Conservation (phyloP, 1,139 yeast genomes). For the Spathaspora jeffriesii region DNA sequence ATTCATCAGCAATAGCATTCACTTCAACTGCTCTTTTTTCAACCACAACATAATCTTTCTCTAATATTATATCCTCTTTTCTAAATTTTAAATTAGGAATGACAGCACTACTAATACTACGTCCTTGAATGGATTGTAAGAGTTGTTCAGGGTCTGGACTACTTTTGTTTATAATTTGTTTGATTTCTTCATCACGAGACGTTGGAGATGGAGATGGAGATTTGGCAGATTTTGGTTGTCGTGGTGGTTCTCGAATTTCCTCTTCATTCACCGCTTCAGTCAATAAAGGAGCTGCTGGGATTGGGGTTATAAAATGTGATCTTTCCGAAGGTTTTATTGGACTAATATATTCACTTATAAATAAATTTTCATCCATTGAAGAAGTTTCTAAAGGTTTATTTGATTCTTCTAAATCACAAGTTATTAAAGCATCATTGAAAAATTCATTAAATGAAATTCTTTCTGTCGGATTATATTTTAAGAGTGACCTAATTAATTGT, state of each 20-base stretch:
- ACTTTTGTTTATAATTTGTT: conserved; percentile 40
- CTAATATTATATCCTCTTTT: conserved; percentile 52
- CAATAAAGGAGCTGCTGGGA: conserved; percentile 8
- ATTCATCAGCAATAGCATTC: conserved; percentile 91
- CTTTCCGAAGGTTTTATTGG: conserved; percentile 27
- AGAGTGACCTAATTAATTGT: conserved; percentile 67
- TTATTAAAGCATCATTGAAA: conserved; percentile 63
- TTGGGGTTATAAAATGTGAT: conserved; percentile 19
- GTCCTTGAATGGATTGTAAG: conserved; percentile 17
- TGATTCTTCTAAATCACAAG: conserved; percentile 45
- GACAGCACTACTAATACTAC: conserved; percentile 8
- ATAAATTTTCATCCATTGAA: conserved; percentile 72
- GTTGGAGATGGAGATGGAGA: conserved; percentile 9
- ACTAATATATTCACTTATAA: conserved; percentile 76
- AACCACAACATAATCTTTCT: conserved; percentile 89
- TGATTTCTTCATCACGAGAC: conserved; percentile 46
- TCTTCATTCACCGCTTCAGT: not conserved
- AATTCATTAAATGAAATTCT: conserved; percentile 88
- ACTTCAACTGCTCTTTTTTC: conserved; percentile 95
- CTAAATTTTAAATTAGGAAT: conserved; percentile 14
- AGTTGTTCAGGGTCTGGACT: conserved; percentile 43
- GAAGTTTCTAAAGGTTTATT: conserved; percentile 67
- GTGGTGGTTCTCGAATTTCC: not conserved
- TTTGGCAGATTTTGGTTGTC: not conserved
- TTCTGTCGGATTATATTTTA: conserved; percentile 84